Evolutionary conservation across 805 yeast species (phyloP).

Genomic region (Candida coquimbonensis): DNA sequence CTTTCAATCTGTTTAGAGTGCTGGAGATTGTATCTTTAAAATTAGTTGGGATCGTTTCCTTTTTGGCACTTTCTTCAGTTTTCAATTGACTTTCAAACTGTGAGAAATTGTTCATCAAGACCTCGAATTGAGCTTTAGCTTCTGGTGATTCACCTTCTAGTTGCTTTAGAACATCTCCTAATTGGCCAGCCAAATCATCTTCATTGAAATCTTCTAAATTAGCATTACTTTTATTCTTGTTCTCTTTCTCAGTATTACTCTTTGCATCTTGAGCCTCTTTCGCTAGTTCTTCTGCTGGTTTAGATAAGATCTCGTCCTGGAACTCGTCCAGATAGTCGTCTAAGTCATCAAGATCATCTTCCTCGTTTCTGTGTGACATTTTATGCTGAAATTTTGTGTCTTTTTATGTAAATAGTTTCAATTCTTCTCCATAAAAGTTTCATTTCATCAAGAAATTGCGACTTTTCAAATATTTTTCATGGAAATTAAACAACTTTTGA

Average conservation of each 20-base stretch:
- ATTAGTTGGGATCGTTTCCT: slow-evolving; percentile 16
- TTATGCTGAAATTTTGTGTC: background rate
- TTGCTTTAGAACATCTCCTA: slow-evolving; percentile 21
- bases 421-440: too few species aligned
- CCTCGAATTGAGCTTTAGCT: slow-evolving; percentile 43
- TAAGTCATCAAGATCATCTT: slow-evolving; percentile 61
- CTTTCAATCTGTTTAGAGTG: slow-evolving; percentile 74
- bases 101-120: slow-evolving; percentile 28
- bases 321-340: slow-evolving; percentile 85
- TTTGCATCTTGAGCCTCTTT: slow-evolving; percentile 9
- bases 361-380: slow-evolving; percentile 1
- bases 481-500: too few species aligned
- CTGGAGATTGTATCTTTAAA: slow-evolving; percentile 73
- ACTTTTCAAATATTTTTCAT: too few species aligned
- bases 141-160: slow-evolving; percentile 44
- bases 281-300: slow-evolving; percentile 27
- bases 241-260: slow-evolving; percentile 17
- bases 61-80: slow-evolving; percentile 2
- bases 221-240: too few species aligned
- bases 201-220: background rate
- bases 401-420: background rate
- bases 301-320: slow-evolving; percentile 58
- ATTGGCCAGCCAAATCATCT: slow-evolving; percentile 12
- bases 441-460: too few species aligned
- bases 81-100: slow-evolving; percentile 16